Conservation (phyloP, 345 rosid species). For the Microcos paniculata region DNA sequence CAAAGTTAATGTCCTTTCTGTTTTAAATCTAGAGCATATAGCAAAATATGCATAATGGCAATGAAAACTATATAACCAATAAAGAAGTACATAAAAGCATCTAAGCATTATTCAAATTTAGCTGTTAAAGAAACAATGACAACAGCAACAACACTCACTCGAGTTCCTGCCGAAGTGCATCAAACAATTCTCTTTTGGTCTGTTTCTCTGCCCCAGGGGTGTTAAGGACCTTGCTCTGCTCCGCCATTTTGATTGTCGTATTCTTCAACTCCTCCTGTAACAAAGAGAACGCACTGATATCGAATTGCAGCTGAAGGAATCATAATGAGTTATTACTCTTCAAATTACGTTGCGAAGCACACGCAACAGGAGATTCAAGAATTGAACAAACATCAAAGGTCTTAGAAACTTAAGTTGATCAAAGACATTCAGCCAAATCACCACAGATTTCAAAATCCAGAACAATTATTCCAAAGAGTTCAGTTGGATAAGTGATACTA, state of each 20-base stretch:
- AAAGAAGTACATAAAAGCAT: background rate
- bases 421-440: background rate
- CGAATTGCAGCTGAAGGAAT: background rate
- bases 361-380: background rate
- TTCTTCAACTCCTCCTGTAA: slow-evolving; percentile 66
- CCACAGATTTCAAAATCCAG: background rate
- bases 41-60: background rate
- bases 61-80: background rate
- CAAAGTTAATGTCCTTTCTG: background rate
- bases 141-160: slow-evolving; percentile 43
- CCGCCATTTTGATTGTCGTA: slow-evolving; percentile 70
- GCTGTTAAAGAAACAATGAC: slow-evolving; percentile 2
- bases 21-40: background rate
- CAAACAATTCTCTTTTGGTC: slow-evolving; percentile 71
- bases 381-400: background rate
- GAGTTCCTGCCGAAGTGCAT: slow-evolving; percentile 68
- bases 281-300: background rate
- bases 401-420: too few relatives aligned
- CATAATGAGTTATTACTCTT: background rate
- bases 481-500: background rate
- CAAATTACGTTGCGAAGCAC: too few relatives aligned
- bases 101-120: background rate
- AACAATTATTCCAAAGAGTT: slow-evolving; percentile 1
- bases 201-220: slow-evolving; percentile 77
- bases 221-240: slow-evolving; percentile 72